Percentiles rank a stretch among this genome's conserved stretches.
Evolutionary conservation across 2,329 filamentous ascomycete species (phyloP).

Genomic region (Fusarium sambucinum): DNA sequence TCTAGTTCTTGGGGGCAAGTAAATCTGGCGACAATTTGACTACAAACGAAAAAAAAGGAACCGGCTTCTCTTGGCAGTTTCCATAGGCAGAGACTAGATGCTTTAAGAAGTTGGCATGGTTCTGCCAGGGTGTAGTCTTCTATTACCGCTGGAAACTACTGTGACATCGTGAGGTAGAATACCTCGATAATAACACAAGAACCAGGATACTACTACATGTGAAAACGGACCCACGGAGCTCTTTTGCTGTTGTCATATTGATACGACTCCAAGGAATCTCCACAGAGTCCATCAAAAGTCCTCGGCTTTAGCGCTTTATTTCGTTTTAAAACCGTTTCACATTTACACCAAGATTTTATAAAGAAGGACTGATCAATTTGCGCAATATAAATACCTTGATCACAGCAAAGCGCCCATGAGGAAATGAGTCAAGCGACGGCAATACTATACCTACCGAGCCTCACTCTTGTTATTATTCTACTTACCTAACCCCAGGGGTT

Average conservation of each 20-base stretch:
- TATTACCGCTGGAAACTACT: conserved; percentile 19
- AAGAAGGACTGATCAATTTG: conserved; percentile 6
- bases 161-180: conserved; percentile 21
- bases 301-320: conserved; percentile 8
- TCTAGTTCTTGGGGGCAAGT: not conserved
- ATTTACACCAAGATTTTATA: not conserved
- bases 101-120: conserved; percentile 15
- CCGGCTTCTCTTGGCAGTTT: conserved; percentile 34
- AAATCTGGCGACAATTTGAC: not conserved
- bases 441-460: conserved; percentile 24
- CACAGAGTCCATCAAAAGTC: conserved; percentile 13
- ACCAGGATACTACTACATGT: conserved; percentile 19
- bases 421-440: conserved; percentile 6
- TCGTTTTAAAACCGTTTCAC: conserved; percentile 27
- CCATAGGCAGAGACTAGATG: conserved; percentile 26
- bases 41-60: conserved; percentile 28
- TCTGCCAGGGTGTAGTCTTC: conserved; percentile 27
- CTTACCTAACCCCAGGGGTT: conserved; percentile 33
- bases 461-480: conserved; percentile 33
- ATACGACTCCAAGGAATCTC: conserved; percentile 23
- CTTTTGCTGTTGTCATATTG: conserved; percentile 26
- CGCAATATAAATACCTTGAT: not conserved
- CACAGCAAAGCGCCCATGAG: not conserved
- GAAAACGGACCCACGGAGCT: conserved; percentile 11
- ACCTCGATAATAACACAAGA: conserved; percentile 7